Conservation (phyloP, 2,329 filamentous ascomycete genomes). For the Salinomyces thailandicus region DNA sequence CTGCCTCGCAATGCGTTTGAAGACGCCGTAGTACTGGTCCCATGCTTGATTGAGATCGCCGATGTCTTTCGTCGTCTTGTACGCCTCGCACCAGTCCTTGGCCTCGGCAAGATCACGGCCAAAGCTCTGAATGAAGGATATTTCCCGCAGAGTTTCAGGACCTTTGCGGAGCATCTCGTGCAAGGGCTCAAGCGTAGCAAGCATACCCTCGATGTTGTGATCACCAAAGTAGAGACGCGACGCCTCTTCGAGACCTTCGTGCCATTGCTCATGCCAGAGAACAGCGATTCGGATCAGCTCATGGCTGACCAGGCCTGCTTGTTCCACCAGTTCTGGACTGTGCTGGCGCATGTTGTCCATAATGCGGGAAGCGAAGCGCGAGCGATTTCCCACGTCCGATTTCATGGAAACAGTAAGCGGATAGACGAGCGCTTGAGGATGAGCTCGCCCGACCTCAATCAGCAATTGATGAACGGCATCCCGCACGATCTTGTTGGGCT, state of each 20-base stretch:
- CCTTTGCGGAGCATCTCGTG: constrained; percentile 86
- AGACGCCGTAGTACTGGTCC: constrained; percentile 98
- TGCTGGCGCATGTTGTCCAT: constrained; percentile 98
- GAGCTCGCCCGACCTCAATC: constrained; percentile 82
- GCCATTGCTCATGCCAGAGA: constrained; percentile 98
- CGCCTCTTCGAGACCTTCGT: constrained; percentile 93
- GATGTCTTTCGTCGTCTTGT: constrained; percentile 76
- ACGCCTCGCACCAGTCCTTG: constrained; percentile 89
- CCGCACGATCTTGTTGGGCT: constrained; percentile 80
- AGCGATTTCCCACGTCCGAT: constrained; percentile 74
- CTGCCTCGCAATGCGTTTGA: constrained; percentile 88
- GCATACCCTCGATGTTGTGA: constrained; percentile 96
- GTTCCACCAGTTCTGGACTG: constrained; percentile 82
- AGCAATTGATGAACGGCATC: constrained; percentile 86
- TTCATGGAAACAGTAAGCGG: constrained; percentile 97
- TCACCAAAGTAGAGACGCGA: constrained; percentile 95
- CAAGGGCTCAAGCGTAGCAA: constrained; percentile 75
- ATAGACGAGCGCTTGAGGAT: constrained; percentile 94
- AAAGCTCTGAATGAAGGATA: constrained; percentile 96
- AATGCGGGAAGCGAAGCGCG: constrained; percentile 78
- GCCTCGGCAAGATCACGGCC: constrained; percentile 91
- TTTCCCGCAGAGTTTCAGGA: constrained; percentile 85
- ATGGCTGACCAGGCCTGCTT: constrained; percentile 88
- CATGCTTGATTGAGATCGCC: constrained; percentile 96
- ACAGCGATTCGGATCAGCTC: constrained; percentile 96